Base-by-base conservation (phyloP, 805 yeast genomes). In the Candida sanyiensis region DNA sequence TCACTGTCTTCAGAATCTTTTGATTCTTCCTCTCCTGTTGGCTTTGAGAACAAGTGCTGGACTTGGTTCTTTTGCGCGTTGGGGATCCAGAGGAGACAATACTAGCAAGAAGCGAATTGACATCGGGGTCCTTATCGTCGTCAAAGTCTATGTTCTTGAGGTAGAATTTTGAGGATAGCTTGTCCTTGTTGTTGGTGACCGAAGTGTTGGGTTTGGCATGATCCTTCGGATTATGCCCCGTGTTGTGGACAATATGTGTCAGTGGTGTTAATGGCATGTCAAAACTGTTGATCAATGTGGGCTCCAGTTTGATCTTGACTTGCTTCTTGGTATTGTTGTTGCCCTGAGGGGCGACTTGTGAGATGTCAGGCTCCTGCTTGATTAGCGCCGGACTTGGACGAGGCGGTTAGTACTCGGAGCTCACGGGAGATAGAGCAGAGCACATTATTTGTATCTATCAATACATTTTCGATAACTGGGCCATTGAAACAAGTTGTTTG, bases 261-360 rank as follows among this genome's bases (percentile, higher is more conserved):
- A 19, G 23, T 6, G 55, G 55, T 1, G 55, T 51, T 5, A 42
- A 37, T 6, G 56, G 56, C 2, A 34, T 25, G 18, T 30, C 28
- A 5, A 16, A 20, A 1, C 26, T 22, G 2, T 13, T 29, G 25
- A 38, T 38, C 16, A 28, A 20, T 3, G 36, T 41, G 8, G 53
- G 49, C 30, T 51, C 54, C 5, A 30, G 3, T 33, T 51, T 51
- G 40, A 51, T 44, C 41, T 37, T 46, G 28, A 49, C 50, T 3
- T 48, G 50, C 17, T 48, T 45, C 38, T 39, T 39, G 5, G 18
- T 9, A 2, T 22, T 20, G n/a, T 11, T 19, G 19, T 6, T 19
- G 25, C 12, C 17, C n/a, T 13, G 20, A 11, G 19, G n/a, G n/a
- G n/a, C n/a, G n/a, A n/a, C n/a, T n/a, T n/a, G n/a, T n/a, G n/a